Evolutionary conservation across 176 grass and related monocot species (phyloP).

Genomic region (sorghum (Sorghum bicolor)): DNA sequence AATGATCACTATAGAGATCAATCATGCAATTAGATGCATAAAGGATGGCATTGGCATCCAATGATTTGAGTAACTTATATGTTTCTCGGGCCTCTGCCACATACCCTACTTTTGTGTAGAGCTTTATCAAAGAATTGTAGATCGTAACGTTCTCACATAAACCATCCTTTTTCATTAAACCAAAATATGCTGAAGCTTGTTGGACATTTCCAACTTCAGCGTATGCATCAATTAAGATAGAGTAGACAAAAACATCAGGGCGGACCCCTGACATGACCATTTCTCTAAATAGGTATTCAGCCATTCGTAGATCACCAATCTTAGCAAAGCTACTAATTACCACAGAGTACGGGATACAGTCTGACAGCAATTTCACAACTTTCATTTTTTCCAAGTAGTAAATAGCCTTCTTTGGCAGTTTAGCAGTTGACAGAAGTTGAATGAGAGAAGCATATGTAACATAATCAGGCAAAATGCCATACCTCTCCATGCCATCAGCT

Average conservation of each 20-base stretch:
- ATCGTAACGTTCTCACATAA: conserved; percentile 54
- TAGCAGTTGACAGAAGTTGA: conserved; percentile 53
- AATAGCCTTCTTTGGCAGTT: conserved; percentile 57
- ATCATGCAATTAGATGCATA: conserved; percentile 97
- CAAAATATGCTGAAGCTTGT: conserved; percentile 75
- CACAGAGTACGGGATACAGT: conserved; percentile 66
- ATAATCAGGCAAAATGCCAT: conserved; percentile 67
- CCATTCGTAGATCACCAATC: conserved; percentile 44
- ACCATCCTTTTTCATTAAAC: conserved; percentile 72
- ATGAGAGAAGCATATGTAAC: conserved; percentile 85
- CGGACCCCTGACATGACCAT: conserved; percentile 58
- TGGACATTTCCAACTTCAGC: conserved; percentile 69
- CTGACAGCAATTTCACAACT: conserved; percentile 44
- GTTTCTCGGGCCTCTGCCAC: conserved; percentile 67
- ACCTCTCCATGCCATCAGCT: conserved; percentile 68
- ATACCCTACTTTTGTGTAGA: conserved; percentile 72
- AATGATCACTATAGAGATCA: conserved; percentile 78
- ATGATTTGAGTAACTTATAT: conserved; percentile 67
- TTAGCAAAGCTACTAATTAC: conserved; percentile 72
- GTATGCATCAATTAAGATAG: conserved; percentile 81
- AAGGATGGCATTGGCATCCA: conserved; percentile 45
- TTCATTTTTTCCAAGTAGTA: conserved; percentile 83
- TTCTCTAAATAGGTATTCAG: conserved; percentile 69
- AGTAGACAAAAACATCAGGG: conserved; percentile 64
- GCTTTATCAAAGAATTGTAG: conserved; percentile 80